These are phyloP conservation scores for Phialophora chinensis DNA, from an alignment of 2,329 filamentous ascomycete species.

Conservation along the genomic window DNA sequence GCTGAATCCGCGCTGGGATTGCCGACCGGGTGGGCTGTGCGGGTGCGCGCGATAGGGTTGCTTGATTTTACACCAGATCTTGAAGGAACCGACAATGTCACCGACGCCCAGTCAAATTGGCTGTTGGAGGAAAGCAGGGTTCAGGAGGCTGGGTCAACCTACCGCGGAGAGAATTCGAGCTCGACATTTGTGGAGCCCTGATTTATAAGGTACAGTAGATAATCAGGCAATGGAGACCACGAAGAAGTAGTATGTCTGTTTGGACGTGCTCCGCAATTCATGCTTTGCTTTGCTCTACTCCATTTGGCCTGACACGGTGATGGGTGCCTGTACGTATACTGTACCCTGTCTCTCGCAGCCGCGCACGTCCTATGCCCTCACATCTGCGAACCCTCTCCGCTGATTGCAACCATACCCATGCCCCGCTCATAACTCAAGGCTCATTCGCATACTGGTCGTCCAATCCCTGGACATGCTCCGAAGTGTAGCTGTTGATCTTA, in stretches of 20 bases:
- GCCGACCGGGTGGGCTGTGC: not conserved
- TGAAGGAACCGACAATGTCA: no score
- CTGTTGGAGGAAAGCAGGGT: not conserved
- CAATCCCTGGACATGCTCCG: slow-evolving; percentile 22
- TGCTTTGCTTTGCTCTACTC: not conserved
- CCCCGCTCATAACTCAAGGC: slow-evolving; percentile 5
- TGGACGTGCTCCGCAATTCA: not conserved
- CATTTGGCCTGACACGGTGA: no score
- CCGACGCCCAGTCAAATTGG: not conserved
- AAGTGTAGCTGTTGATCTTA: slow-evolving; percentile 18
- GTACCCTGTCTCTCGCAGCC: no score
- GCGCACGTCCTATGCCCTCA: no score
- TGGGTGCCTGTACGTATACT: not conserved
- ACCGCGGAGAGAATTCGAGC: not conserved
- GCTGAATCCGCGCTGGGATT: not conserved
- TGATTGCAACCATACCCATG: not conserved
- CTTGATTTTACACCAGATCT: not conserved
- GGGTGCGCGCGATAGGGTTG: not conserved
- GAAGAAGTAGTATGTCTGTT: not conserved
- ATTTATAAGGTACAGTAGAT: not conserved
- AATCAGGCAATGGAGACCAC: not conserved
- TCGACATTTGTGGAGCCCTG: not conserved
- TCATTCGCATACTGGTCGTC: slow-evolving; percentile 14
- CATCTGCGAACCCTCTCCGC: no score
- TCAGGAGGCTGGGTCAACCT: not conserved